Evolutionary conservation across 805 yeast species (phyloP), one percentile per base, ranked within the genome.

Genomic region (Grigorovia humatica): DNA sequence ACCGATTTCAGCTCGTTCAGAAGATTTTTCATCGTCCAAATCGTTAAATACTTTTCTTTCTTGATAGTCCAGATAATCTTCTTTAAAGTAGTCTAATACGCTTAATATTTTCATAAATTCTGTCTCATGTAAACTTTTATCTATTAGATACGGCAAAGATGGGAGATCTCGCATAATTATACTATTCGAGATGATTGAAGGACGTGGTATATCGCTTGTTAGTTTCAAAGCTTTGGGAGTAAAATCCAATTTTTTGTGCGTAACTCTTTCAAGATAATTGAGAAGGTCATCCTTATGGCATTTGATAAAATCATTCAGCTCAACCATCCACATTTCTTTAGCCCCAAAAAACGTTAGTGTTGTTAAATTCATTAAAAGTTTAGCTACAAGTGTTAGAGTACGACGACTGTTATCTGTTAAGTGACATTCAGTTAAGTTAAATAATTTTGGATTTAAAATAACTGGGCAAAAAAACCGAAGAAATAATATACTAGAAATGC

Each of bases 381-480:
- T 91, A 9, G 97, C 88, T 5, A 90, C 73, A 20, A 90, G 68
- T 0, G 96, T 88, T 46, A 91, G 68, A 0, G 96, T 85, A 53
- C 96, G 74, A 56, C 88, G 90, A 1, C 82, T 74, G 11, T 74
- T 74, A 1, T 89, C 88, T 9, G 81, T 75, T 53, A 88, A 88
- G 58, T 86, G 91, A 41, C 78, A 74, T 49, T 78, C 75, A 0
- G 88, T 79, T 48, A 93, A 71, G 54, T 82, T 81, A 65, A 88
- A 89, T 48, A 90, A 67, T 60, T 88, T 88, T 0, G 99, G 99
- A 60, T 88, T 90, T 62, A 93, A 69, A 30, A 91, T 78, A 0
- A 96, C 96, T 0, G 99, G 98, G 60, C 96, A 89, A 56, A 89
- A 78, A 66, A 83, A 87, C 54, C 96, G 72, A 54, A 91, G 69